phyloP scores from a whole-genome alignment of 2,329 filamentous ascomycete genomes.

The Paecilomyces sp. region DNA sequence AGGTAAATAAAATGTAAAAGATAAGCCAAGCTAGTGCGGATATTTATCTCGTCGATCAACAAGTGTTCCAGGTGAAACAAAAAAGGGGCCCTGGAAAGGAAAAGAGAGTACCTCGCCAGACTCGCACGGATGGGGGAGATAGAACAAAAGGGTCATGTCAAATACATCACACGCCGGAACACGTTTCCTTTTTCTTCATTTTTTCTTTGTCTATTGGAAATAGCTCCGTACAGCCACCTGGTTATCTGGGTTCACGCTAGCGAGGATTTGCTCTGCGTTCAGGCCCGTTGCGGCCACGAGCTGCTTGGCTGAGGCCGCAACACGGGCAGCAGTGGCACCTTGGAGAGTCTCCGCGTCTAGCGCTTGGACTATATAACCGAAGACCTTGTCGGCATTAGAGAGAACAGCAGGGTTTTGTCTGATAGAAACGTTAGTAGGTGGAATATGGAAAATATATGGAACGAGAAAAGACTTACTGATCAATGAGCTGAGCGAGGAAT shows the following conservation, averaged over 20 bases:
- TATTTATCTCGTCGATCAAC: not conserved
- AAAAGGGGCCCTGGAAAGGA: not conserved
- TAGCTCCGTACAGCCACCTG: slow-evolving; percentile 73
- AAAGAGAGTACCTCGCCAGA: not conserved
- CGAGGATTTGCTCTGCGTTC: slow-evolving; percentile 68
- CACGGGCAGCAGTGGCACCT: slow-evolving; percentile 70
- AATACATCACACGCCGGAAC: not conserved
- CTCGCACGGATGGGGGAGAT: not conserved
- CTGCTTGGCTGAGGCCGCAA: slow-evolving; percentile 70
- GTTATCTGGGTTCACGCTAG: slow-evolving; percentile 68
- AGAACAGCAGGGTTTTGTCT: slow-evolving; percentile 83
- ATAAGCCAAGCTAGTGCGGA: not conserved
- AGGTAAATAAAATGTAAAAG: not conserved
- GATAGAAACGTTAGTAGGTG: slow-evolving; percentile 8
- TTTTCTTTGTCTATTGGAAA: slow-evolving; percentile 52
- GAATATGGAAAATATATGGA: slow-evolving; percentile 3
- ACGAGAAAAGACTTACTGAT: slow-evolving; percentile 64
- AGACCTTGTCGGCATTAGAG: slow-evolving; percentile 70
- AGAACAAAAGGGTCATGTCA: not conserved
- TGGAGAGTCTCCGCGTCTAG: slow-evolving; percentile 86
- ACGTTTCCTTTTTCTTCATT: not conserved
- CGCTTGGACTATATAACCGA: slow-evolving; percentile 77
- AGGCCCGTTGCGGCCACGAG: slow-evolving; percentile 67
- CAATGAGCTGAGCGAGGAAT: slow-evolving; percentile 84
- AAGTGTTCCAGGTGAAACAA: not conserved